Percentiles rank a stretch among this genome's conserved stretches.
phyloP scores from a whole-genome alignment of 2,329 filamentous ascomycete genomes.

The Arthrinium phaeospermum region DNA sequence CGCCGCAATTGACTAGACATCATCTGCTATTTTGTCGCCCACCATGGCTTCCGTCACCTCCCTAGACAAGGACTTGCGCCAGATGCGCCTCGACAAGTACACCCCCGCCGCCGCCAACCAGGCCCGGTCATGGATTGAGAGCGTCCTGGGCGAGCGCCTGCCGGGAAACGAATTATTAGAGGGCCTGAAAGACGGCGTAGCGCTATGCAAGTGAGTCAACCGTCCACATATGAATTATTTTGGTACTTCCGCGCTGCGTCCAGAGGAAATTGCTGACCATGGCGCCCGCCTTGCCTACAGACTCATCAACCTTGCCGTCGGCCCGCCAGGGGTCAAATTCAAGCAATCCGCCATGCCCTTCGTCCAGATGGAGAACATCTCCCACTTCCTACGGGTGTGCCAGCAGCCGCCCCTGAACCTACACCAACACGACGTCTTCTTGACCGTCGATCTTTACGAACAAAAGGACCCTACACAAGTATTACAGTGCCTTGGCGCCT shows the following conservation, averaged over 20 bases:
- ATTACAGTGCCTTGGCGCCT: slow-evolving; percentile 87
- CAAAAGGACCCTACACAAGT: slow-evolving; percentile 96
- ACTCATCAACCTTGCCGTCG: slow-evolving; percentile 80
- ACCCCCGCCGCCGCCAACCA: slow-evolving; percentile 90
- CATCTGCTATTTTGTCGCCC: slow-evolving; percentile 23
- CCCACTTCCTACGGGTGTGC: slow-evolving; percentile 89
- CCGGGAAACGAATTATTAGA: slow-evolving; percentile 80
- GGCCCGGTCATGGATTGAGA: slow-evolving; percentile 84
- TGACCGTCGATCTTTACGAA: slow-evolving; percentile 96
- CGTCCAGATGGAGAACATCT: slow-evolving; percentile 99
- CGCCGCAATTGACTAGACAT: slow-evolving; percentile 13
- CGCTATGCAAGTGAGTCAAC: slow-evolving; percentile 80
- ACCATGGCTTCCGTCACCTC: slow-evolving; percentile 92
- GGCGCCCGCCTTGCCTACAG: slow-evolving; percentile 48
- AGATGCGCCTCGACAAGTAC: slow-evolving; percentile 89
- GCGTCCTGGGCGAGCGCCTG: slow-evolving; percentile 75
- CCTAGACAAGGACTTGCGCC: slow-evolving; percentile 94
- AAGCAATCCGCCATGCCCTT: slow-evolving; percentile 96
- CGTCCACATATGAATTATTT: not conserved
- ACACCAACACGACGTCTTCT: slow-evolving; percentile 91
- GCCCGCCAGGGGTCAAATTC: slow-evolving; percentile 82
- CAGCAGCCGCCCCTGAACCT: slow-evolving; percentile 84
- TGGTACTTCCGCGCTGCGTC: not conserved
- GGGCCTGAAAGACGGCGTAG: slow-evolving; percentile 86
- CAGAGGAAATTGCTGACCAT: slow-evolving; percentile 29